Evolutionary conservation across 1,284 basidiomycete genomes (phyloP), one percentile per base, ranked within the genome.

Genomic region (Pseudozyma hubeiensis): DNA sequence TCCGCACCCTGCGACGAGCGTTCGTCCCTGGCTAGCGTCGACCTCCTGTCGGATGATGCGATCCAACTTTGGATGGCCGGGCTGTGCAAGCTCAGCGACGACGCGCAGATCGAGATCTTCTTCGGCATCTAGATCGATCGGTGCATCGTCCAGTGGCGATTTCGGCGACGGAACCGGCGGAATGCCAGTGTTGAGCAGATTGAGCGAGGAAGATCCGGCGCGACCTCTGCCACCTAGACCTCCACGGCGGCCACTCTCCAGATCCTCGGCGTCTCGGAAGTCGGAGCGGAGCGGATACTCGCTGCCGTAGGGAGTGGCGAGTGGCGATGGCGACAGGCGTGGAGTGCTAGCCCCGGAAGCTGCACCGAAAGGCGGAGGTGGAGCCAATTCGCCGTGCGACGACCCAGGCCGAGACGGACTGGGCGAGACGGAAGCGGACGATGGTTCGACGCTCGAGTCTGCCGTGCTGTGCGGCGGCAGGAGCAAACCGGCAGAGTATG

Each of bases 1-100:
- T 6, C 92, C 92, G 78, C 92, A 93, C 89, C 91, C 91, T 33
- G 90, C 90, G 51, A 92, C 91, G 45, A 90, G 86, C 47, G 91
- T 82, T 10, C 88, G 85, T 6, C 90, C 91, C 69, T 86, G 81
- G 5, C 90, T 87, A 7, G 75, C 68, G 50, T 88, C 86, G 5
- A 91, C 88, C 82, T 93, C 92, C 57, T 91, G 90, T 13, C 87
- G 87, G 16, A 93, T 81, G 47, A 93, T 88, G 49, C 87, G 85
- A 51, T 89, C 88, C 49, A 93, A 82, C 74, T 88, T 90, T n/a
- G 93, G 92, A 77, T 90, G 89, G 0, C 93, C 93, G 1, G 89
- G 88, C 45, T 89, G 87, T 10, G 90, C 90, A 58, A 89, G 87
- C 84, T 93, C 92, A 9, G 90, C 87, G 41, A 93, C 86, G 16